Evolutionary conservation across 257 asterid species (phyloP).

Genomic region (Lycium barbarum): DNA sequence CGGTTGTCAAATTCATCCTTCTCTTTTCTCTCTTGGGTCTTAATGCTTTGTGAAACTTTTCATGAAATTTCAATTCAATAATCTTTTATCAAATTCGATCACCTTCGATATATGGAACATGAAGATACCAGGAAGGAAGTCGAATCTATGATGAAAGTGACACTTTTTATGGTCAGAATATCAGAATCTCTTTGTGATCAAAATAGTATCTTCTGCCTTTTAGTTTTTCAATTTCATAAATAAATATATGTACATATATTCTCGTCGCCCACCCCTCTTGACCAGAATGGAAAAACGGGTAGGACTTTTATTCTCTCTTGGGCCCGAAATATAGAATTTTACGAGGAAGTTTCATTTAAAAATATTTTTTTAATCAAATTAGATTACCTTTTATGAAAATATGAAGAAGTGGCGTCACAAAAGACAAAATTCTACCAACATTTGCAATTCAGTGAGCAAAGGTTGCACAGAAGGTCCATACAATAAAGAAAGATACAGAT

Average conservation of each 20-base stretch:
- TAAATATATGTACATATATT: too few species aligned
- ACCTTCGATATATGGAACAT: not conserved
- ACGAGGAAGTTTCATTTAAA: too few species aligned
- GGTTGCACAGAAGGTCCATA: constrained; percentile 21
- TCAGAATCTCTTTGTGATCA: too few species aligned
- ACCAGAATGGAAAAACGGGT: too few species aligned
- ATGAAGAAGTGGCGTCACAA: not conserved
- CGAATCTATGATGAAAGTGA: too few species aligned
- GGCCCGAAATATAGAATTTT: too few species aligned
- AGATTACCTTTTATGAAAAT: not conserved
- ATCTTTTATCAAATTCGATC: not conserved
- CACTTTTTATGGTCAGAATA: too few species aligned
- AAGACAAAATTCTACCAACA: not conserved
- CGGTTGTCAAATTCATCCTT: not conserved
- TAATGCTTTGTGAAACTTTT: not conserved
- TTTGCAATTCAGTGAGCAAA: not conserved
- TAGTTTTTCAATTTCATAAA: too few species aligned
- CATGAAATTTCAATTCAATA: not conserved
- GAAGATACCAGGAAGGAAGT: not conserved
- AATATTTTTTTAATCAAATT: too few species aligned
- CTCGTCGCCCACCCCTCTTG: too few species aligned
- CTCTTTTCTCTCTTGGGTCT: not conserved
- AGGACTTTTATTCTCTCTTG: too few species aligned
- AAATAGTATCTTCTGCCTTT: too few species aligned
- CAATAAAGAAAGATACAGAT: constrained; percentile 34